Base-by-base conservation (phyloP, 1,284 basidiomycete genomes). In the Phlebopus sp. region DNA sequence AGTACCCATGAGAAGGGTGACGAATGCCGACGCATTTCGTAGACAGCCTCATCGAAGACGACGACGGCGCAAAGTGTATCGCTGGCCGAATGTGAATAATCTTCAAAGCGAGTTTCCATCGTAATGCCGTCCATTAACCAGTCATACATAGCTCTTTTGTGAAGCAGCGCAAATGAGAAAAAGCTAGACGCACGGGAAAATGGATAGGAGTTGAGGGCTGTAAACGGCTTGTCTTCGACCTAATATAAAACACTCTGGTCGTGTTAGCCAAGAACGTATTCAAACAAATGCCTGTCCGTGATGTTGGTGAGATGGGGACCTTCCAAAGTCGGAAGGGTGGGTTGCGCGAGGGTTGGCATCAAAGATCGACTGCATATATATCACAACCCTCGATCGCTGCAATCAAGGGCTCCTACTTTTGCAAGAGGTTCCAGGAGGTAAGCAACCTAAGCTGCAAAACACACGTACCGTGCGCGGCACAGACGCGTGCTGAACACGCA, bases 1-100 rank as follows among this genome's bases (percentile, higher is more conserved):
- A 32, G 44, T 46, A 30, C 36, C 11, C 19, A 45, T 18, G 14
- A 15, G 39, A 21, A 47, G 29, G 25, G 46, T 47, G 34, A 36
- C 46, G 18, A 35, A 34, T 27, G 17, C 7, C 31, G 17, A 21
- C 23, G 46, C 21, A 23, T 36, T 34, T 37, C 19, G 46, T 14
- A 41, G 21, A 41, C 25, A 31, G 25, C 40, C 37, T 17, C 29
- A n/a, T 41, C 25, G 15, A 23, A 46, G 39, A 36, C 38, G 18
- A 25, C 25, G 25, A 29, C 37, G 27, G 14, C 17, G 46, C 27
- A 18, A 18, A 18, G 15, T 23, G 31, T 15, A 41, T 29, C 17
- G 11, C 32, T 42, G 45, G 39, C 10, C 37, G 14, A 27, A 27
- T 15, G 32, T 23, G 13, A 35, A 11, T n/a, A 11, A 17, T 14